Percentiles rank a stretch among this genome's conserved stretches.
phyloP scores from a whole-genome alignment of 257 asterid genomes.

The Solanum arcanum region DNA sequence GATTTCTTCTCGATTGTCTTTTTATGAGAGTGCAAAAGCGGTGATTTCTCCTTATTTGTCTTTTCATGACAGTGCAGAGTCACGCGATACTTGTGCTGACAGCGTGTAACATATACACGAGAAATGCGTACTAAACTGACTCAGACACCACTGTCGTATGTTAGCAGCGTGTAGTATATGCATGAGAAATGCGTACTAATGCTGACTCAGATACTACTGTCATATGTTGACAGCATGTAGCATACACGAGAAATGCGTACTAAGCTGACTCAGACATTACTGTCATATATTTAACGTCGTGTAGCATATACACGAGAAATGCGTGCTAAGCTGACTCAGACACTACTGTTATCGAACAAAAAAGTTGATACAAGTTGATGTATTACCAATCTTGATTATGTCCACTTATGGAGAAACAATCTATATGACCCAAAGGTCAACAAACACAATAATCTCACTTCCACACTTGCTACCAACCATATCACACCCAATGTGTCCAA shows the following conservation, averaged over 20 bases:
- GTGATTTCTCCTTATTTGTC: background rate
- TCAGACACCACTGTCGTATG: background rate
- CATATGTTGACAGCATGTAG: background rate
- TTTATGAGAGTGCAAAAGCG: background rate
- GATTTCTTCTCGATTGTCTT: background rate
- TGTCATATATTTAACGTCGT: background rate
- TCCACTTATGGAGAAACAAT: background rate
- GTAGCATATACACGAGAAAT: background rate
- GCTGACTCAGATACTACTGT: background rate
- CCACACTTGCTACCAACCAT: background rate
- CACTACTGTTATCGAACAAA: no score
- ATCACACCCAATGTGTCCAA: background rate
- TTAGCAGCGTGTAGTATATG: background rate
- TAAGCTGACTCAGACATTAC: background rate
- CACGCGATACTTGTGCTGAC: background rate
- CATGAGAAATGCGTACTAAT: background rate
- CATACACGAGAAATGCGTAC: background rate
- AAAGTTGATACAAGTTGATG: no score
- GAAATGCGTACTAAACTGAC: background rate
- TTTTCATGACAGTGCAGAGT: background rate
- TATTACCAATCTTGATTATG: background rate
- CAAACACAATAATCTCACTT: background rate
- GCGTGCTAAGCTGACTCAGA: background rate
- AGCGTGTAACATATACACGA: background rate
- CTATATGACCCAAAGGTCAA: background rate